Base-by-base conservation (phyloP, 768 basidiomycete species). In the Suillus subaureus region DNA sequence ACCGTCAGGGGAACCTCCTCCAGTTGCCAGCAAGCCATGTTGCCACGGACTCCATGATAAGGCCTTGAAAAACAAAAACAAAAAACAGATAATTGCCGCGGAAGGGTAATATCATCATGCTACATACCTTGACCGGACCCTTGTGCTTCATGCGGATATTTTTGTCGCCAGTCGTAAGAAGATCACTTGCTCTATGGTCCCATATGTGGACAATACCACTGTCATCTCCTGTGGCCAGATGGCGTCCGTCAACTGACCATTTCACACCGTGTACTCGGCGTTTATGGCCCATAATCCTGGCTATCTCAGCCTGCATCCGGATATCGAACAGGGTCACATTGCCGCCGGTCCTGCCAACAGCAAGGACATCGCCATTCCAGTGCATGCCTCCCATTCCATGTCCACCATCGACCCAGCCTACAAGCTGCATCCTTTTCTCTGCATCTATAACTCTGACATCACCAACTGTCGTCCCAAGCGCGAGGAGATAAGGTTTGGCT, bases 31-130 rank as follows among this genome's bases (percentile, higher is more conserved):
- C 5, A 92, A 79, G 63, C 85, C 85, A 5, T 81, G 79, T 69
- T 90, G 87, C 90, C 90, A 91, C 0, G 90, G 89, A 69, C 88
- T 88, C 90, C 90, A 91, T 0, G 89, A 85, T 56, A 91, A 77
- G 1, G 90, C 90, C 89, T 91, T 60, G 60, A 51, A 61, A 45
- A 7, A 52, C 13, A 23, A 51, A n/a, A 51, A 60, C 42, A 7
- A 52, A 21, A 31, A 47, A 64, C n/a, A n/a, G 21, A 13, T 42
- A 26, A 60, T 35, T 39, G 28, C 33, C 57, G n/a, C 37, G 21
- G 26, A 28, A 39, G 39, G 16, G 31, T 61, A 31, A 7, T 40
- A 9, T 42, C 5, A 26, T 31, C 26, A 15, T 47, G 16, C 26
- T 42, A 61, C 68, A 55, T 40, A 83, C 82, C 78, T 83, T 83